Evolutionary conservation across 331 rosid genomes (phyloP).

Genomic region (Arachis monticola): DNA sequence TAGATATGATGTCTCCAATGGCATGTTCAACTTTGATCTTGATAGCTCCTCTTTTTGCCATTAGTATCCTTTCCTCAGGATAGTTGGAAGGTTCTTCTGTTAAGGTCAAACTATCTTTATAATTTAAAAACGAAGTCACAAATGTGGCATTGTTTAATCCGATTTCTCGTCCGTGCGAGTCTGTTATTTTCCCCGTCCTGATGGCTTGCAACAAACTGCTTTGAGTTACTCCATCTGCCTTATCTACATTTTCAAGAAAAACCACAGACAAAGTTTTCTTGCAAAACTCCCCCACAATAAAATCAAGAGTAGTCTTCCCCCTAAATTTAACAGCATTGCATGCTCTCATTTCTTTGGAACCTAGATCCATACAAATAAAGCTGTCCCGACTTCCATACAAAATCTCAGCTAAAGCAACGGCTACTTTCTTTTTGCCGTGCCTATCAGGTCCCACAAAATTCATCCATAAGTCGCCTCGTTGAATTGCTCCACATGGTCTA

Average conservation of each 20-base stretch:
- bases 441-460: constrained; percentile 83
- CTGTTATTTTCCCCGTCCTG: constrained; percentile 74
- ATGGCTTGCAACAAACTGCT: constrained; percentile 73
- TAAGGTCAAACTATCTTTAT: constrained; percentile 35
- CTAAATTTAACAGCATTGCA: constrained; percentile 62
- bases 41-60: constrained; percentile 54
- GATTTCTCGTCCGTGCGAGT: constrained; percentile 87
- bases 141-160: constrained; percentile 68
- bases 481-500: constrained; percentile 44
- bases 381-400: constrained; percentile 66
- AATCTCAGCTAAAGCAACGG: constrained; percentile 71
- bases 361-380: constrained; percentile 63
- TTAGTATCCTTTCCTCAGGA: constrained; percentile 68
- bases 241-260: constrained; percentile 82
- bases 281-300: constrained; percentile 66
- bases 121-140: constrained; percentile 53
- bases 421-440: constrained; percentile 73
- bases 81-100: constrained; percentile 47
- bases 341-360: constrained; percentile 56
- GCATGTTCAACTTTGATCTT: constrained; percentile 58
- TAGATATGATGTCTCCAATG: constrained; percentile 46
- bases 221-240: constrained; percentile 72
- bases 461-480: constrained; percentile 71
- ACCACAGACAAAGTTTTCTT: constrained; percentile 75
- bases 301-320: constrained; percentile 88